Evolutionary conservation across 1,139 yeast genomes (phyloP), one percentile per base, ranked within the genome.

Genomic region (Hyphopichia wangnamkhiaoensis): DNA sequence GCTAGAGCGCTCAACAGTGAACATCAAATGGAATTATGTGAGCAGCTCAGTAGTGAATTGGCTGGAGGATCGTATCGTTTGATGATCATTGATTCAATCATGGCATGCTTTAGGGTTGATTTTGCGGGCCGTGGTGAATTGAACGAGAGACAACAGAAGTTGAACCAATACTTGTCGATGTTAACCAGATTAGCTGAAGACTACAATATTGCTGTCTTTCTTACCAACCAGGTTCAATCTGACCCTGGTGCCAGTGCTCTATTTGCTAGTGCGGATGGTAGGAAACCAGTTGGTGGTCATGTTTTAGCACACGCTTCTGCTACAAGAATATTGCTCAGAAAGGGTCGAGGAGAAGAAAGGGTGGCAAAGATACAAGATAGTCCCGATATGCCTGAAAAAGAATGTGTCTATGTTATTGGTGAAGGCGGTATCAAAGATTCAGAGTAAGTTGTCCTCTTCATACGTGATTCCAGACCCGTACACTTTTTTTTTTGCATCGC

Each of bases 231-330:
- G 52, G 84, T 79, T 9, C 85, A 80, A 53, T 75, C 82, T n/a
- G 84, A 80, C 48, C 84, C 84, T 1, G 85, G 85, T 33, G 85
- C 84, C 0, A 76, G 82, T 39, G 78, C 83, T 2, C 57, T 80
- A 39, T 80, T 80, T 62, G 84, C 84, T 1, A 66, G 81, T 26
- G 82, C 81, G 14, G 85, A 80, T 57, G 83, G 84, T 8, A 66
- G 84, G 44, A 80, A 80, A 52, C 85, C 85, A 1, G 76, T 80
- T 42, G 85, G 84, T 20, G 85, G 84, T 0, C 85, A 80, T 56
- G 79, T 79, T 27, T 57, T 80, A 39, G 84, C 84, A 1, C 84
- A 79, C 57, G 84, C 84, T 1, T 77, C 83, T 13, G 84, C 84
- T 3, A 80, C 85, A 2, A 66, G 84, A 51, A 66, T 80, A 20